phyloP scores from a whole-genome alignment of 352 stramenopile species.

The Phytophthora sp. region DNA sequence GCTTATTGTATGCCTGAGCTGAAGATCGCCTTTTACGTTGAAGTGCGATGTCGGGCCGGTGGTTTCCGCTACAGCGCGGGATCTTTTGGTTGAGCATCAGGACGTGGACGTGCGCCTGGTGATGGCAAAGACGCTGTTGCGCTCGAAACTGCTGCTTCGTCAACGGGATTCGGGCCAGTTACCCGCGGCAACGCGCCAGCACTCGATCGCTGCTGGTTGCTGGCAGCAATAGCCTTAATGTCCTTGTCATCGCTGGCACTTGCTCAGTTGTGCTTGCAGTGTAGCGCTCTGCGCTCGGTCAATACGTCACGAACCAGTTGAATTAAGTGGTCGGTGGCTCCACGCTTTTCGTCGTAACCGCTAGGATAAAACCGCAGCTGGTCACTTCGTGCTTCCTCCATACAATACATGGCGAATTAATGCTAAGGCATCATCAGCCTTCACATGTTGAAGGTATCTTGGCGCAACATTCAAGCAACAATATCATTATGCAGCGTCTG shows the following conservation, averaged over 20 bases:
- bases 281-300: too few relatives aligned
- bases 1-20: constrained; percentile 9
- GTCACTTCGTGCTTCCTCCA: too few relatives aligned
- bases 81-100: constrained; percentile 19
- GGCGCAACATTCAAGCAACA: background rate
- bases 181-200: background rate
- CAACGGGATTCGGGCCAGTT: constrained; percentile 15
- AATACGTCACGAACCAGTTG: constrained; percentile 7
- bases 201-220: background rate
- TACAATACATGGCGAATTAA: too few relatives aligned
- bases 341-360: background rate
- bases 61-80: constrained; percentile 15
- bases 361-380: background rate
- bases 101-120: background rate
- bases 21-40: constrained; percentile 28
- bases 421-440: background rate
- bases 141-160: constrained; percentile 18
- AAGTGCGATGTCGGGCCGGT: constrained; percentile 20
- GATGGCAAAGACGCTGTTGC: background rate
- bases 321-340: background rate
- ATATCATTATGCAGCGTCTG: constrained; percentile 1
- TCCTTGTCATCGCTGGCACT: background rate
- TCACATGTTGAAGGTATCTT: too few relatives aligned
- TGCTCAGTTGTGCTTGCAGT: background rate
- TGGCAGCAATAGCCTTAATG: too few relatives aligned